Percentiles rank a stretch among this genome's conserved stretches.
phyloP scores from a whole-genome alignment of 805 yeast genomes.

The Teunomyces stri region DNA sequence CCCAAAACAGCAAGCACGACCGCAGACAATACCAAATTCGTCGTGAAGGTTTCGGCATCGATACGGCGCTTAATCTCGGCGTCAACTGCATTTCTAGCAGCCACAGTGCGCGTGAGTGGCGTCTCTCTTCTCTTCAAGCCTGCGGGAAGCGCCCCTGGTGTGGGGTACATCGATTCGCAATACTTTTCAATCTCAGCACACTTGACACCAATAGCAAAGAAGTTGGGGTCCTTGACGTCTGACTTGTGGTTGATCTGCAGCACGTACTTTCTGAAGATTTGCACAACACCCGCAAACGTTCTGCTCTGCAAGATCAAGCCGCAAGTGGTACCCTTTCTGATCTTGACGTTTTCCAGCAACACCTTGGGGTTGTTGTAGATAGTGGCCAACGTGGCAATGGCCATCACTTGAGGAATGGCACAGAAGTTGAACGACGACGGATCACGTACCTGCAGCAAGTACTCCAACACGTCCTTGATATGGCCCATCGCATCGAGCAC shows the following conservation, averaged over 20 bases:
- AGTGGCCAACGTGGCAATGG: slow-evolving; percentile 87
- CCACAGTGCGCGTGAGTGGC: slow-evolving; percentile 8
- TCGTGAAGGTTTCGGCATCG: slow-evolving; percentile 7
- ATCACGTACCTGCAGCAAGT: slow-evolving; percentile 73
- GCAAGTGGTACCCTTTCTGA: slow-evolving; percentile 86
- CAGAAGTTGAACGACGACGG: slow-evolving; percentile 86
- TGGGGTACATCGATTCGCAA: slow-evolving; percentile 74
- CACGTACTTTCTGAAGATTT: slow-evolving; percentile 72
- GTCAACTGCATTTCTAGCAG: slow-evolving; percentile 10
- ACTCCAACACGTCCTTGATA: slow-evolving; percentile 71
- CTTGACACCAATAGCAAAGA: slow-evolving; percentile 74
- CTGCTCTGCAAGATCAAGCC: slow-evolving; percentile 69
- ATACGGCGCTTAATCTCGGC: slow-evolving; percentile 8
- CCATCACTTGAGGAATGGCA: slow-evolving; percentile 99
- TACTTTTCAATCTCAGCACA: slow-evolving; percentile 89
- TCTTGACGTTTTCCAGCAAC: slow-evolving; percentile 72
- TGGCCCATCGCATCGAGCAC: slow-evolving; percentile 78
- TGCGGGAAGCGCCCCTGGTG: slow-evolving; percentile 43
- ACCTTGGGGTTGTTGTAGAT: slow-evolving; percentile 80
- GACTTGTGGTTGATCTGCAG: slow-evolving; percentile 77
- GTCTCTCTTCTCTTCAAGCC: slow-evolving; percentile 38
- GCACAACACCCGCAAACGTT: slow-evolving; percentile 70
- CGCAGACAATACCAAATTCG: slow-evolving; percentile 2
- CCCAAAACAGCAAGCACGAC: not conserved
- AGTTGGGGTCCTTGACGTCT: slow-evolving; percentile 80